Conservation (phyloP, 2,329 filamentous ascomycete species). For the Fusarium clavum region DNA sequence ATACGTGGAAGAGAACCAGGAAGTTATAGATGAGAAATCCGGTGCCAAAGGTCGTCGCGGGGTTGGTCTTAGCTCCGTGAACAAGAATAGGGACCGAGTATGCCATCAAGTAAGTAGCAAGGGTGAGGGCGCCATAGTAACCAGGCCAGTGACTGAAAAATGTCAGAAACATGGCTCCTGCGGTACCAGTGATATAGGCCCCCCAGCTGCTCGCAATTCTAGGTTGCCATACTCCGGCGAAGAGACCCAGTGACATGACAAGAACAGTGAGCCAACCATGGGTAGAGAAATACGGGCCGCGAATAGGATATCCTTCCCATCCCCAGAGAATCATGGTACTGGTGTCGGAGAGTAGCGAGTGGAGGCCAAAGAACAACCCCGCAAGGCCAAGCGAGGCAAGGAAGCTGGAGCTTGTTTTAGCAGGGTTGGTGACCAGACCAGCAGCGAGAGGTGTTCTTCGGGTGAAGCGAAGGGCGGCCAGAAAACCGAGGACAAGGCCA, state of each 20-base stretch:
- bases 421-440: conserved; percentile 50
- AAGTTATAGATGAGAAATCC: conserved; percentile 94
- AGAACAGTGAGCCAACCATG: conserved; percentile 89
- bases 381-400: conserved; percentile 83
- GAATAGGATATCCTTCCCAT: conserved; percentile 94
- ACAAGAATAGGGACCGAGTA: conserved; percentile 79
- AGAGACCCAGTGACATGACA: conserved; percentile 85
- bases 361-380: conserved; percentile 87
- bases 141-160: conserved; percentile 85
- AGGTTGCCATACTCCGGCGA: conserved; percentile 80
- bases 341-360: conserved; percentile 93
- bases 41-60: conserved; percentile 84
- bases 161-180: conserved; percentile 84
- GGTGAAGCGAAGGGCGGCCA: conserved; percentile 82
- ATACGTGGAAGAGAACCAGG: conserved; percentile 95
- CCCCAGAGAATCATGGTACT: conserved; percentile 99
- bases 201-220: conserved; percentile 80
- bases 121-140: conserved; percentile 82
- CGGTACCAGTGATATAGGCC: conserved; percentile 79
- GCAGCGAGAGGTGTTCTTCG: conserved; percentile 67
- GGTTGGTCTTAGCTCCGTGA: conserved; percentile 80
- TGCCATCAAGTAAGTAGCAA: conserved; percentile 85
- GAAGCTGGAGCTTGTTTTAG: conserved; percentile 71
- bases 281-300: conserved; percentile 87
- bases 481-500: conserved; percentile 78